phyloP scores from a whole-genome alignment of 352 stramenopile genomes.

The Phytopythium helicoides region DNA sequence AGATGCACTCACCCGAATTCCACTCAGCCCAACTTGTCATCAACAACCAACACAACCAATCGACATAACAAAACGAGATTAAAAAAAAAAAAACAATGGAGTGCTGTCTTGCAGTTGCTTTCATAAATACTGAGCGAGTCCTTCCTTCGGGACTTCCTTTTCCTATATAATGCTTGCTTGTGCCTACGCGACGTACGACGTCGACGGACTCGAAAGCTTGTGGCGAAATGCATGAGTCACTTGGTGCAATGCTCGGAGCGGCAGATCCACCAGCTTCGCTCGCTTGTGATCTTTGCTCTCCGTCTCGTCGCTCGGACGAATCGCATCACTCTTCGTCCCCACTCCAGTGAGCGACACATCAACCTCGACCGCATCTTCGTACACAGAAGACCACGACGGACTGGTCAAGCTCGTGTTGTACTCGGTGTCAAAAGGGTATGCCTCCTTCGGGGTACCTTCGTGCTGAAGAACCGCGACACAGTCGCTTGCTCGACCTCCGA shows the following conservation, averaged over 20 bases:
- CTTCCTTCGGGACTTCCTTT: too few relatives aligned
- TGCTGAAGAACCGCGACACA: slow-evolving; percentile 12
- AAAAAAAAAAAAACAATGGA: too few relatives aligned
- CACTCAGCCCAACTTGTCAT: too few relatives aligned
- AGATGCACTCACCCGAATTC: too few relatives aligned
- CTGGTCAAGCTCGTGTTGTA: not conserved
- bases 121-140: not conserved
- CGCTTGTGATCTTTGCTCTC: not conserved
- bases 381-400: slow-evolving; percentile 1
- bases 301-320: not conserved
- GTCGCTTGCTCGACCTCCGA: slow-evolving; percentile 8
- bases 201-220: not conserved
- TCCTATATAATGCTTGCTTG: too few relatives aligned
- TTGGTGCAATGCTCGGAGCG: slow-evolving; percentile 1
- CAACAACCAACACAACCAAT: too few relatives aligned
- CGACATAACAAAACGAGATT: too few relatives aligned
- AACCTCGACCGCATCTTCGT: slow-evolving; percentile 2
- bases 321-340: not conserved
- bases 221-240: not conserved
- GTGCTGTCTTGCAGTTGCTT: too few relatives aligned
- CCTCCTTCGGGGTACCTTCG: slow-evolving; percentile 26
- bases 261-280: not conserved
- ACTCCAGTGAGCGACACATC: not conserved
- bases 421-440: slow-evolving; percentile 13
- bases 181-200: not conserved